Evolutionary conservation across 2,329 filamentous ascomycete species (phyloP).

Genomic region (Dactylella cylindrospora): DNA sequence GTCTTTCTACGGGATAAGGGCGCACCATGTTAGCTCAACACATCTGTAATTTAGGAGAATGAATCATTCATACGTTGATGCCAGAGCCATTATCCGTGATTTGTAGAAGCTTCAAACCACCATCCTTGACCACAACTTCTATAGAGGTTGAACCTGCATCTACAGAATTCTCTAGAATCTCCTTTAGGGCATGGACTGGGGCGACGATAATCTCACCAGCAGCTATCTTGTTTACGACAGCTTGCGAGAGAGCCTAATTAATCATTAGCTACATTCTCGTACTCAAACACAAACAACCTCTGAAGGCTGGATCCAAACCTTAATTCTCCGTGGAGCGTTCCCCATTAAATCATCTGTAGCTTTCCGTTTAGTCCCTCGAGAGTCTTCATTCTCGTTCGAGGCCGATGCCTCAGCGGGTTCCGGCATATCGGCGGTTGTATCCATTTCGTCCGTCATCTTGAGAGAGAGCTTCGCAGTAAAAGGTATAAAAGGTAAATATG

Average conservation of each 20-base stretch:
- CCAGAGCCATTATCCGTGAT: constrained; percentile 97
- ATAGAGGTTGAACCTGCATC: constrained; percentile 93
- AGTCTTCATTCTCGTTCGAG: constrained; percentile 24
- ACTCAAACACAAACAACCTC: no score
- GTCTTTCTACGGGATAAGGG: constrained; percentile 65
- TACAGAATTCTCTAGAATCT: constrained; percentile 93
- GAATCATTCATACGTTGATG: constrained; percentile 71
- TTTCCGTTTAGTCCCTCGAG: constrained; percentile 35
- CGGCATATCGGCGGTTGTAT: constrained; percentile 18
- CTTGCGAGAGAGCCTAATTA: constrained; percentile 76
- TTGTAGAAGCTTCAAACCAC: constrained; percentile 89
- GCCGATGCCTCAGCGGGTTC: constrained; percentile 9
- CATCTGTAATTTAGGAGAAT: not conserved
- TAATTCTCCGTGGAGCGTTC: constrained; percentile 38
- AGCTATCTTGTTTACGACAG: constrained; percentile 98
- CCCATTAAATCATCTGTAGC: constrained; percentile 27
- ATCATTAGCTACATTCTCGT: constrained; percentile 1
- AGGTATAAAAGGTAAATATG: not conserved
- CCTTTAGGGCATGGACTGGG: constrained; percentile 92
- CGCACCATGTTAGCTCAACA: not conserved
- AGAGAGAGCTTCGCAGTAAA: not conserved
- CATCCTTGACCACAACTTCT: constrained; percentile 90
- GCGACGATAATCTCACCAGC: constrained; percentile 98
- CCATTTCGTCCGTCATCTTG: constrained; percentile 41
- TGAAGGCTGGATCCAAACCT: constrained; percentile 12